These are phyloP conservation scores for Candida pseudoviswanathii DNA, from an alignment of 1,139 yeast species.

Conservation along the genomic window DNA sequence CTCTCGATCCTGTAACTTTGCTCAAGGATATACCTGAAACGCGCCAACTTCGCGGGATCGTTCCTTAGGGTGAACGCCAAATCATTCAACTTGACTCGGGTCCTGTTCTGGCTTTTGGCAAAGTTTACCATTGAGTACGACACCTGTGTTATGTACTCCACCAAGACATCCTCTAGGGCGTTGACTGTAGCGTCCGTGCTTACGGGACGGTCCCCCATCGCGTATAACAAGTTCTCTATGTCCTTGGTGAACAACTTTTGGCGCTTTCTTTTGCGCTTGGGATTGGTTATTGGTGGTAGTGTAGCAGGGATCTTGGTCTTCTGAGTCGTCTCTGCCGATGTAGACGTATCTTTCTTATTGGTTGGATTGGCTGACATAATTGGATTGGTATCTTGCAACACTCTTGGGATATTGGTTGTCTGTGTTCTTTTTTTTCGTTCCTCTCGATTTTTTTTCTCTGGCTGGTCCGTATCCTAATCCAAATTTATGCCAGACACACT, in stretches of 20 bases:
- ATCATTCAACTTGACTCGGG: slow-evolving; percentile 83
- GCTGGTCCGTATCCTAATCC: no score
- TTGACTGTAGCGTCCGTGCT: slow-evolving; percentile 79
- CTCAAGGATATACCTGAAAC: slow-evolving; percentile 77
- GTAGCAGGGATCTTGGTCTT: not conserved
- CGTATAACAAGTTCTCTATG: slow-evolving; percentile 73
- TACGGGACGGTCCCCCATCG: slow-evolving; percentile 83
- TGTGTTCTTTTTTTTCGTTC: not conserved
- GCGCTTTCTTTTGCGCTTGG: slow-evolving; percentile 30
- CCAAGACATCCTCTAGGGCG: slow-evolving; percentile 80
- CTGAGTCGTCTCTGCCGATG: not conserved
- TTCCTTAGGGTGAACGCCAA: slow-evolving; percentile 81
- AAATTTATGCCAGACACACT: no score
- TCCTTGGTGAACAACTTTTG: slow-evolving; percentile 60
- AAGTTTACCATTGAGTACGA: slow-evolving; percentile 24
- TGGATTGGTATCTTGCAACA: not conserved
- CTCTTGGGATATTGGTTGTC: not conserved
- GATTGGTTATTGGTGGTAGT: slow-evolving; percentile 16
- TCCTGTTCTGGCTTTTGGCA: slow-evolving; percentile 49
- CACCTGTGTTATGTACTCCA: slow-evolving; percentile 73
- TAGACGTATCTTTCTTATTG: not conserved
- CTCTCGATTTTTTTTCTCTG: not conserved
- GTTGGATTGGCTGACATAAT: not conserved
- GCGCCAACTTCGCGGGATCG: slow-evolving; percentile 81
- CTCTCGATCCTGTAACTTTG: slow-evolving; percentile 75